Conservation (phyloP, 495 filamentous ascomycete species). For the Lophiotrema nucula region DNA sequence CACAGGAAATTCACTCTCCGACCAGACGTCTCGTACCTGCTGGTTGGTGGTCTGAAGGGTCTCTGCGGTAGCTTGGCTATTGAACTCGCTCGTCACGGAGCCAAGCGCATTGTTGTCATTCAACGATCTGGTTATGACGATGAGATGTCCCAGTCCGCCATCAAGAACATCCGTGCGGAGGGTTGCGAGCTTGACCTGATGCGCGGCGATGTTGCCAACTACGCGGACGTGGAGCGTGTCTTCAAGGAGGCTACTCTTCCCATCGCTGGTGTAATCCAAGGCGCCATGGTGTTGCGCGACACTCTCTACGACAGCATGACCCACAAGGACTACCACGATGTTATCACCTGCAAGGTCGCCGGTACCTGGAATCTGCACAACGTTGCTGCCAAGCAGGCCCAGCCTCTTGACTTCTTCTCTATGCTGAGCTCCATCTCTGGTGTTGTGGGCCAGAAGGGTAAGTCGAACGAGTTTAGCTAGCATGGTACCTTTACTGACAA, state of each 20-base stretch:
- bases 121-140: conserved; percentile 13
- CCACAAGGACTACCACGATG: neutral
- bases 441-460: conserved; percentile 6
- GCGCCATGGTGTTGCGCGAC: conserved; percentile 12
- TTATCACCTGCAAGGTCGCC: conserved; percentile 4
- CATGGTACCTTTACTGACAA: too few relatives aligned
- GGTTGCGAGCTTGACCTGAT: neutral
- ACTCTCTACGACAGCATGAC: conserved; percentile 6
- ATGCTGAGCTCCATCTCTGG: conserved; percentile 19
- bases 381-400: neutral
- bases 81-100: conserved; percentile 21
- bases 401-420: conserved; percentile 30
- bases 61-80: conserved; percentile 36
- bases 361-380: conserved; percentile 28
- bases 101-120: conserved; percentile 20
- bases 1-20: neutral
- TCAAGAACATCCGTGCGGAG: conserved; percentile 2
- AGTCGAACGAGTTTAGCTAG: too few relatives aligned
- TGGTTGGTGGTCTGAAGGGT: conserved; percentile 49
- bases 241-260: neutral
- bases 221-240: neutral
- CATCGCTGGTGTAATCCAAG: conserved; percentile 17
- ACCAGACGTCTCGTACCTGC: conserved; percentile 40
- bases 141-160: neutral
- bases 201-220: conserved; percentile 3